Evolutionary conservation across 352 stramenopile species (phyloP), one percentile per base, ranked within the genome.

Genomic region (Saprolegnia diclina): DNA sequence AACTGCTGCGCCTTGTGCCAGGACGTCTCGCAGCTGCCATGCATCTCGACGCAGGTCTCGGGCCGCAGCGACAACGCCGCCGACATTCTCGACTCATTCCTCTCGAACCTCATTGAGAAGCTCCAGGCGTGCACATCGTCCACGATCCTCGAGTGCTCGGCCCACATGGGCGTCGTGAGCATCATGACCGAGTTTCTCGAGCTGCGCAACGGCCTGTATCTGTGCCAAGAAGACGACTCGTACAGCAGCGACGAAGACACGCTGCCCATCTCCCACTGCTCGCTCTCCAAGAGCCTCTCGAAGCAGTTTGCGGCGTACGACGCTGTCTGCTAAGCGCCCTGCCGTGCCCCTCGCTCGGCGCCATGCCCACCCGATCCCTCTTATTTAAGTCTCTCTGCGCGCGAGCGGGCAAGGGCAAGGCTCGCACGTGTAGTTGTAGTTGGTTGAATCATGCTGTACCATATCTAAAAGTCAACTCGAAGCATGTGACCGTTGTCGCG

Each of bases 101-200:
- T 69, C 29, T 69, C 63, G 21, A 44, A 59, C 14, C 76, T 88
- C 67, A 76, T 93, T 4, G 72, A 77, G 53, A 85, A 87, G 57
- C 72, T 93, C 59, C 83, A 83, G 66, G 79, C 77, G 71, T 67
- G 71, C 14, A 57, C 76, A 26, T 73, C 74, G 5, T 65, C 74
- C 0, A 74, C 72, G 19, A 83, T 91, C 57, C 74, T 80, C 37
- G 67, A 78, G 42, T 93, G 85, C 76, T 80, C 78, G 62, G 71
- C 52, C 40, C 85, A 91, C 76, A 79, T 84, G 71, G 85, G 85
- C 63, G 77, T 90, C 40, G 84, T 93, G 68, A 81, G 87, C 67
- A 90, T 93, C 65, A 77, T 93, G 62, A 93, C 89, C 77, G 81
- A 91, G 38, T 93, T 93, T 46, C 72, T 93, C n/a, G 83, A 83